A percentile compares a stretch with the other conserved stretches of the same genome.
Conservation (phyloP, 495 filamentous ascomycete genomes). For the Penicillium ochrochloron region DNA sequence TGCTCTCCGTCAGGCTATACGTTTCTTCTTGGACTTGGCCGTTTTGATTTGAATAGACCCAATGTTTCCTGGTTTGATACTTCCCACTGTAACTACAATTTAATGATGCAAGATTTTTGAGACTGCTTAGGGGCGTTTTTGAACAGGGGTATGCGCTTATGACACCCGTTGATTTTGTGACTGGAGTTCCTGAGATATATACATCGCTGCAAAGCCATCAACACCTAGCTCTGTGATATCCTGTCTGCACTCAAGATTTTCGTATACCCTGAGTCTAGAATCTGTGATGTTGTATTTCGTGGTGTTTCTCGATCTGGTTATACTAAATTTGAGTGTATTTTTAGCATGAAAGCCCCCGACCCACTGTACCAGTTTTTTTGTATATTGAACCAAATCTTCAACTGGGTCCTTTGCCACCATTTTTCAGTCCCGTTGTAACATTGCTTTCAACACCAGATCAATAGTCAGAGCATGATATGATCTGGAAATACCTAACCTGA, state of each 20-base stretch:
- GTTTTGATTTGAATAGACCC: neutral
- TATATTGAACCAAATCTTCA: neutral
- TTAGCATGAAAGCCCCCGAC: neutral
- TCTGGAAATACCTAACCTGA: neutral
- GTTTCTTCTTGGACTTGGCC: neutral
- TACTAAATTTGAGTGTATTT: neutral
- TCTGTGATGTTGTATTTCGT: neutral
- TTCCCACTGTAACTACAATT: neutral
- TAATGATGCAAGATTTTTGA: neutral
- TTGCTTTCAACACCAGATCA: neutral
- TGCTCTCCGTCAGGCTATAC: neutral
- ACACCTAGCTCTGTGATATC: neutral
- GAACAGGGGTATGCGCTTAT: neutral
- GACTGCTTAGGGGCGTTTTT: neutral
- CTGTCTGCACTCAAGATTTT: neutral
- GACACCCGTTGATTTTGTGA: neutral
- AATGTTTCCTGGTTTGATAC: neutral
- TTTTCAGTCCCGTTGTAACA: neutral
- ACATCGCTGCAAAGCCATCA: neutral
- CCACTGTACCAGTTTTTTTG: slow-evolving; percentile 2
- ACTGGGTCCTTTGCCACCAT: neutral
- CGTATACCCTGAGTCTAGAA: neutral
- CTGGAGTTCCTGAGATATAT: neutral
- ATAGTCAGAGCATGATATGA: neutral
- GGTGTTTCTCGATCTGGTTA: neutral